Base-by-base conservation (phyloP, 2,329 filamentous ascomycete genomes). In the Colletotrichum spinosum region DNA sequence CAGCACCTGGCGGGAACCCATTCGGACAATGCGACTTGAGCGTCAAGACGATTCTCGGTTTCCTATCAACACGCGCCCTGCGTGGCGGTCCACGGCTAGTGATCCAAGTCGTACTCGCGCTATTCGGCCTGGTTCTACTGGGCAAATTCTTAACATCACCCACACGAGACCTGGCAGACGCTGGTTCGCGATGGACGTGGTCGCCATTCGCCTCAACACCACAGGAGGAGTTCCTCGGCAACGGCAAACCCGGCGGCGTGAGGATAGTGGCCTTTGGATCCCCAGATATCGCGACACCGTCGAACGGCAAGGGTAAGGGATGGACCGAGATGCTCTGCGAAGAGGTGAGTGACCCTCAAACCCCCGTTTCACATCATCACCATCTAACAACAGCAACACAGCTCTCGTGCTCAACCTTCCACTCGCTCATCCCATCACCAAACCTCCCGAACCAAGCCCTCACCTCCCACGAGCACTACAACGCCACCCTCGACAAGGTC, bases 381-480 rank as follows among this genome's bases (percentile, higher is more conserved):
- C 15, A 8, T 25, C 12, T 53, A 13, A 38, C 55, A 5, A 65
- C 57, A n/a, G n/a, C n/a, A 48, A 9, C 5, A 13, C 55, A 86
- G 84, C 73, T 86, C 8, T 70, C 76, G 34, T 87, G 84, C 72
- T 75, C 77, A 13, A 77, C 75, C 2, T 77, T 84, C 54, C 68
- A 82, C 17, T 85, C 83, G 1, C 78, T 83, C 57, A 74, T 84
- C 1, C 84, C 84, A 2, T 57, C 68, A 2, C 69, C 69, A 10
- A 72, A 75, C 52, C 80, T 1, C 86, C 88, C 60, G 87, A 73
- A 25, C 80, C 86, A 52, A 25, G 76, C 72, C 10, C 79, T 86
- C 38, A 90, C 77, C 2, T 83, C 81, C 67, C 94, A 83, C 68
- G 69, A 76, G 38, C 73, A 85, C 6, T 90, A 89, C 55, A 87